Evolutionary conservation across 345 rosid species (phyloP), one percentile per base, ranked within the genome.

Genomic region (Camelina neglecta): DNA sequence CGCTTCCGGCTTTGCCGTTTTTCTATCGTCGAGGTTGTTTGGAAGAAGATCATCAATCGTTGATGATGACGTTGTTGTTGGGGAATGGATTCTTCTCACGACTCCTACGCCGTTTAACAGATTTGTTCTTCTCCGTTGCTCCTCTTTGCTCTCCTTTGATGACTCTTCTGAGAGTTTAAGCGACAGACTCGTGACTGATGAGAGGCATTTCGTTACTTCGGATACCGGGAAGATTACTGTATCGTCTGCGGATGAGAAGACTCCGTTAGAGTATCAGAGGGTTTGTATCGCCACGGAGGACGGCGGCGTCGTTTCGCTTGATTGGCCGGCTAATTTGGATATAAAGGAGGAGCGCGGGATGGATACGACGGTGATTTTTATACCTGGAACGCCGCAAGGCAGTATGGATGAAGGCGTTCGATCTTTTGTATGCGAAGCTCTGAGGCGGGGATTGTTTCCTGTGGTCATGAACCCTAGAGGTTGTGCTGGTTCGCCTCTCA

Each of bases 391-490:
- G 0, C 77, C 88, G 1, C 79, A 86, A 73, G 98, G 98, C 57
- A 92, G 98, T 63, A 81, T 79, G 91, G 88, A 84, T 56, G 60
- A 71, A 50, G 81, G 59, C 42, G 86, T 92, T 38, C 81, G 84
- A 71, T 76, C 79, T 23, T 92, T 89, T 77, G 96, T 88, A 18
- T 66, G 81, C 59, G 90, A 86, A 42, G 88, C 96, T 20, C 84
- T 89, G 36, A 69, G 59, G 63, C 83, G 83, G 2, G 98, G 98
- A 6, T 54, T 84, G 55, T 94, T 94, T 61, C 97, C 98, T 18
- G 84, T 94, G 65, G 96, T 94, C 36, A 84, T 94, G 92, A 94
- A 94, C 36, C 98, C 98, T 42, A 92, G 98, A 84, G 98, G 98
- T n/a, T 94, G 97, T 53, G 97, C 97, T 65, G 89, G 89, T 50